Base-by-base conservation (phyloP, 371 early-diverging fungal species). In the Dichotomocladium elegans region DNA sequence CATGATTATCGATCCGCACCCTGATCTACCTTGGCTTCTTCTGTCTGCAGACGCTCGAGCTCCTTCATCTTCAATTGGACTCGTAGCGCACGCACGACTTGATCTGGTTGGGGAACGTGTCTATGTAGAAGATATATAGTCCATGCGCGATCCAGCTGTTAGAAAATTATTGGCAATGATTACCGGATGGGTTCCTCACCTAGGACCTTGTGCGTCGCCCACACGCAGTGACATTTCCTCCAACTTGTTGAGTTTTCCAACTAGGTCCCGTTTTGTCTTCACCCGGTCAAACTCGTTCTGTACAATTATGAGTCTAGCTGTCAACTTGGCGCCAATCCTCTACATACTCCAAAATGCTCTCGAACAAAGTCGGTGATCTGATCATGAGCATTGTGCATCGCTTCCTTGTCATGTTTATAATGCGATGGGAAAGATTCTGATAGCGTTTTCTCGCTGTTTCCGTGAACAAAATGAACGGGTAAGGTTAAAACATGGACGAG, bases 31-130 rank as follows among this genome's bases (percentile, higher is more conserved):
- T 55, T 48, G 21, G 11, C 25, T 29, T 55, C 56, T 14, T 40
- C 49, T 42, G 44, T 21, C 24, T 33, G 27, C 19, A 55, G 25
- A 5, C 34, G 28, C 19, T 37, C 29, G 30, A 55, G 33, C 33
- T 48, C 56, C 33, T 48, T 19, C 49, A 47, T 41, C 35, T 55
- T 55, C 21, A 55, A 21, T 17, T 55, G 40, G 29, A 55, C 41
- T 8, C 56, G 41, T 21, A 55, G n/a, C 25, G 56, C 46, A 45
- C 49, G 56, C 17, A 49, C 24, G 0, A 47, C 42, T 24, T 30
- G 28, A 5, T 41, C 40, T 25, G 56, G 56, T 41, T 49, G 22
- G 17, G 56, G 56, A 15, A 48, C 42, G 6, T 28, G 24, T 17
- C 42, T 55, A 41, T 12, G 11, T 33, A 4, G 9, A 10, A n/a